A percentile compares a stretch with the other conserved stretches of the same genome.
Evolutionary conservation across 1,284 basidiomycete species (phyloP).

Genomic region (Apiotrichum veenhuisii): DNA sequence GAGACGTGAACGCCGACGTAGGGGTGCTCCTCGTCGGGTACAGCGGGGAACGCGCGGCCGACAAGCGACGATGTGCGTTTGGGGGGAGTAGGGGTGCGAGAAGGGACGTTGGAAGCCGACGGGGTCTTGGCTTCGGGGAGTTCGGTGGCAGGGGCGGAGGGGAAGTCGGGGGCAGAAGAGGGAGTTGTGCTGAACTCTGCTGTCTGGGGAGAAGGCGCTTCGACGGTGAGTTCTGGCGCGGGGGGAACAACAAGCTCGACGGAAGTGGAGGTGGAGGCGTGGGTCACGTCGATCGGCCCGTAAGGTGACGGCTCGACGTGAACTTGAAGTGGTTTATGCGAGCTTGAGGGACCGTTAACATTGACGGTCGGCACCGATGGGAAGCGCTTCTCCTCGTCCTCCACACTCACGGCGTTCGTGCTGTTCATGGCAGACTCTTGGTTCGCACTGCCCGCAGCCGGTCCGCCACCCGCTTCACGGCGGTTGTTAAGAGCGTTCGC

Average conservation of each 20-base stretch:
- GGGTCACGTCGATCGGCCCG: neutral
- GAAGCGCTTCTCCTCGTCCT: constrained; percentile 5
- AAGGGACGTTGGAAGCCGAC: neutral
- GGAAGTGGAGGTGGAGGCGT: neutral
- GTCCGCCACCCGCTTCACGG: neutral
- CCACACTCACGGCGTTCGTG: constrained; percentile 2
- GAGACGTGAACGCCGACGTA: constrained; percentile 43
- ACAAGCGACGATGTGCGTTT: constrained; percentile 1
- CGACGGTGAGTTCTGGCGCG: neutral
- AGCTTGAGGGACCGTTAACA: constrained; percentile 1
- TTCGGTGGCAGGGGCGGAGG: constrained; percentile 1
- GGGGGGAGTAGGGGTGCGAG: constrained; percentile 6
- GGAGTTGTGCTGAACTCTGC: constrained; percentile 14
- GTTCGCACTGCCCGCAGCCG: neutral
- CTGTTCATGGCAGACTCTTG: constrained; percentile 1
- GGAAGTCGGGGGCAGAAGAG: constrained; percentile 16
- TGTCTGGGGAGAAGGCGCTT: constrained; percentile 5
- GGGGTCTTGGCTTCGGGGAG: constrained; percentile 4
- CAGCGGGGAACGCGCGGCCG: constrained; percentile 33
- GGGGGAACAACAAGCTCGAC: neutral
- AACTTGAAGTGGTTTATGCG: constrained; percentile 29
- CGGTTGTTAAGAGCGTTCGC: neutral
- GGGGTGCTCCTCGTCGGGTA: constrained; percentile 43
- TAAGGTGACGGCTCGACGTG: constrained; percentile 40
- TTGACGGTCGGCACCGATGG: constrained; percentile 1